Base-by-base conservation (phyloP, 306 rosid genomes). In the Fragaria ananassa region DNA sequence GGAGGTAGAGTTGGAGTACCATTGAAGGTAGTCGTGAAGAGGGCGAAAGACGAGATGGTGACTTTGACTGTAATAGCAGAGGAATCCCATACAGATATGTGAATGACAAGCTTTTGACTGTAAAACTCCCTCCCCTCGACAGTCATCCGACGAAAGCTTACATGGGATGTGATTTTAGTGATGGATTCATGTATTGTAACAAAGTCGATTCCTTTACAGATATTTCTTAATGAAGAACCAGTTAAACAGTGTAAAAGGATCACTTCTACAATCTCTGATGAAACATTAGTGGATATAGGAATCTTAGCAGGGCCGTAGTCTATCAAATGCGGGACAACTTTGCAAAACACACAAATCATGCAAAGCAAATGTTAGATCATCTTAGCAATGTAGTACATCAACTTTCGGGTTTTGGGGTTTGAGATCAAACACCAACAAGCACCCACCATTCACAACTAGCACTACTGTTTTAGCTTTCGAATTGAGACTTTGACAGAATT, bases 1-100 rank as follows among this genome's bases (percentile, higher is more conserved):
- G 91, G 84, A 45, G 96, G 90, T 81, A 84, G 79, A 80, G 87
- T 89, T n/a, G 91, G 97, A 60, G 82, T 80, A 54, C 87, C 96
- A 65, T 35, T 95, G 46, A 85, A 84, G 84, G 93, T 84, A n/a
- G 75, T 85, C 27, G 90, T 90, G 49, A 90, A 79, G 81, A 83
- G 97, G 75, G 89, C 79, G 3, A 64, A 67, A 21, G 84, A 89
- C 68, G 70, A 72, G 65, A 65, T 71, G 37, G 87, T 71, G 19
- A 89, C 89, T 9, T 77, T 95, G 56, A 95, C 86, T 8, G 97
- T 95, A 44, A 85, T 74, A 17, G 96, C 97, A 0, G 96, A 84
- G 88, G 97, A 92, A 58, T 80, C 86, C 81, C 87, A 84, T 84
- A 80, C 85, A 15, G 86, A 84, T 17, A 57, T 89, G 45, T 92